Base-by-base conservation (phyloP, 345 rosid genomes). In the Crucihimalaya himalaica region DNA sequence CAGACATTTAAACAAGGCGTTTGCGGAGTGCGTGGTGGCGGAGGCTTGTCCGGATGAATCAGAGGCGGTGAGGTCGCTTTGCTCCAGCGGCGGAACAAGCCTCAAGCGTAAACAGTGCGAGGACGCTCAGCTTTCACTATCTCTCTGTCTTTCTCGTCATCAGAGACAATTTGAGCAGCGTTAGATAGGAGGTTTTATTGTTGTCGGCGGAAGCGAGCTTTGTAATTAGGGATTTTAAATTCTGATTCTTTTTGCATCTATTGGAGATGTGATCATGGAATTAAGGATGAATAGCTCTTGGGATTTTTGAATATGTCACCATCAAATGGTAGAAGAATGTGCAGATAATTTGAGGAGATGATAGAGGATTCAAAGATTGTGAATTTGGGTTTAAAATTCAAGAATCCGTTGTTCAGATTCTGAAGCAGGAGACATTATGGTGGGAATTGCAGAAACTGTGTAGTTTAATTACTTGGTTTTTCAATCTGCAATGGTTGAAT, bases 1-100 rank as follows among this genome's bases (percentile, higher is more conserved):
- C 66, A 85, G 88, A 63, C 96, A 87, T 77, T 82, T 93, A 85
- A 93, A 85, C 84, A 81, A 80, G 2, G 87, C 85, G 31, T 75
- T 91, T 19, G 98, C 94, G 14, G 78, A 87, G 88, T 91, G 98
- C 77, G 55, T 91, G 63, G 89, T 91, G 53, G 50, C 89, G 27
- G 83, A 71, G 69, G 81, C 72, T 63, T 93, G 96, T 45, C 96
- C 98, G 5, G 84, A 85, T 14, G 97, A 93, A 71, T 68, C 74
- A 5, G 97, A 93, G 82, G 92, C 89, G 66, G 96, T 91, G 66
- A 86, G 85, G 52, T 82, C 83, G 58, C 63, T 93, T 35, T 93
- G 98, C 71, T 65, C 82, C 0, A 93, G 97, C 81, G 88, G 93
- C 31, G 98, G 98, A 34, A 93, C 96, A n/a, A 80, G 79, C 12